Conservation (phyloP, 352 stramenopile genomes). For the Globisporangium middletonii region DNA sequence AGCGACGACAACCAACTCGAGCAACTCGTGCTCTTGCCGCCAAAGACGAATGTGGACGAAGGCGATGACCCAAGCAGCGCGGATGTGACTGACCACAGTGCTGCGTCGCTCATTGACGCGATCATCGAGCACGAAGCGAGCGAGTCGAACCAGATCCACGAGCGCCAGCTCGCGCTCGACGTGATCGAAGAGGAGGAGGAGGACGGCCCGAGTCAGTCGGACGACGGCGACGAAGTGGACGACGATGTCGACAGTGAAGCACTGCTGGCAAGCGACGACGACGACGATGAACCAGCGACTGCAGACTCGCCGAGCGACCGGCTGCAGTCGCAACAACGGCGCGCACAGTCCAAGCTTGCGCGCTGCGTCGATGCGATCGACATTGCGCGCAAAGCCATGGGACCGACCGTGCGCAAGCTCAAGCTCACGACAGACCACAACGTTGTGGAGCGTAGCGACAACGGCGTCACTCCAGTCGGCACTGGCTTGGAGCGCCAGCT, state of each 20-base stretch:
- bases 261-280: background rate
- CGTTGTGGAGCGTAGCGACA: background rate
- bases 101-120: conserved; percentile 9
- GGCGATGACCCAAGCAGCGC: background rate
- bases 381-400: conserved; percentile 32
- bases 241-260: background rate
- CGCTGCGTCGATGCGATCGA: conserved; percentile 41
- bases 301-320: background rate
- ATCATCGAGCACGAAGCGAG: conserved; percentile 8
- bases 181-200: conserved; percentile 8
- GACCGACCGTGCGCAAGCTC: conserved; percentile 25
- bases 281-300: background rate
- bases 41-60: background rate
- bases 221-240: background rate
- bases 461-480: background rate
- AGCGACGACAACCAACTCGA: conserved; percentile 9
- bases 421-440: background rate
- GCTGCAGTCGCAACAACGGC: conserved; percentile 3
- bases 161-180: background rate
- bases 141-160: conserved; percentile 11
- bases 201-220: background rate
- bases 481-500: conserved; percentile 35
- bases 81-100: conserved; percentile 1
- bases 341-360: conserved; percentile 15
- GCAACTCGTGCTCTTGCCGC: background rate